phyloP scores from a whole-genome alignment of 768 basidiomycete genomes.

The Xanthoconium purpureum region DNA sequence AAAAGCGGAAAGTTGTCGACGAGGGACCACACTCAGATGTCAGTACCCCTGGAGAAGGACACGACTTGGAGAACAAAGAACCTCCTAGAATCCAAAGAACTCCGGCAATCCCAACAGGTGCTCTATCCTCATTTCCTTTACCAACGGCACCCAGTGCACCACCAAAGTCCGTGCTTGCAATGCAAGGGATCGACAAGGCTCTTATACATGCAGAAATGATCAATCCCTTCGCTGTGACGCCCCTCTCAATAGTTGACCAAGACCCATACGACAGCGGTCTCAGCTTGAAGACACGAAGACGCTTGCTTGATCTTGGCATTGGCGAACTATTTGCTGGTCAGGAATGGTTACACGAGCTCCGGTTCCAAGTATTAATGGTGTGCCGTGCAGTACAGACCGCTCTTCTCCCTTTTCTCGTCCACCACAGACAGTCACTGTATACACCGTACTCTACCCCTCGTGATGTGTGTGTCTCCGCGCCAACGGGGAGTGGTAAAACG shows the following conservation, averaged over 20 bases:
- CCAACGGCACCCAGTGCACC: constrained; percentile 67
- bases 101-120: constrained; percentile 22
- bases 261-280: constrained; percentile 47
- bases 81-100: constrained; percentile 2
- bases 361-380: constrained; percentile 12
- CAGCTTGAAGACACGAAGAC: constrained; percentile 54
- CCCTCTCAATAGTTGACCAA: constrained; percentile 39
- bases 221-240: constrained; percentile 45
- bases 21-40: constrained; percentile 22
- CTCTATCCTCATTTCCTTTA: constrained; percentile 67
- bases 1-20: constrained; percentile 40
- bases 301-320: constrained; percentile 77
- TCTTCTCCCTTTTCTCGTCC: constrained; percentile 78
- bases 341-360: constrained; percentile 19
- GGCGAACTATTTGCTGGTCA: constrained; percentile 84
- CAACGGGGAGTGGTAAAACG: constrained; percentile 97
- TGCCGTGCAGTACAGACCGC: constrained; percentile 74
- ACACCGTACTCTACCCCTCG: constrained; percentile 61
- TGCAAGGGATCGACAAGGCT: constrained; percentile 77
- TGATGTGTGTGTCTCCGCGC: constrained; percentile 93
- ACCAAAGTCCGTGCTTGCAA: constrained; percentile 63
- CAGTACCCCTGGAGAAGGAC: background rate
- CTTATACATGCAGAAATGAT: constrained; percentile 69
- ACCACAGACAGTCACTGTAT: constrained; percentile 50
- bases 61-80: background rate